Evolutionary conservation across 179 eudicot species (phyloP), one percentile per base, ranked within the genome.

Genomic region (Vitellaria paradoxa): DNA sequence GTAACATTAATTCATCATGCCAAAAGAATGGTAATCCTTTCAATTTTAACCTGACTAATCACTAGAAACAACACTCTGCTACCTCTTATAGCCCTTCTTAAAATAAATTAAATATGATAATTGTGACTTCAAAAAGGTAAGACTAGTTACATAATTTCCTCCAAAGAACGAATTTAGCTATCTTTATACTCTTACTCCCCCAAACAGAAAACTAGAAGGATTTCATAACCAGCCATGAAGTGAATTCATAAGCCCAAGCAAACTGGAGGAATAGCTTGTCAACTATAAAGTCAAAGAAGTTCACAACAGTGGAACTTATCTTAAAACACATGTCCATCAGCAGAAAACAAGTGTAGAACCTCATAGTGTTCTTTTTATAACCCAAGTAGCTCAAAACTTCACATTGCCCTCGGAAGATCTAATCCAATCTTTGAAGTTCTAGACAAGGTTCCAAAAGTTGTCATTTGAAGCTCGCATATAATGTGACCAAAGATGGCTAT

Each of bases 51-150:
- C 26, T 21, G 24, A 65, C 50, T 21, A 52, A 46, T 45, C 57
- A 65, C 77, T 65, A 70, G 40, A 71, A 50, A 42, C 11, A 62
- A 23, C 72, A 73, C 46, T 59, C 67, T 24, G 17, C 13, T 46
- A 42, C 77, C 68, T 65, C 14, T 65, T 56, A 14, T 65, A 47
- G 17, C 72, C 65, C 42, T 21, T 72, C 50, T 57, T 72, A 30
- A 40, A 55, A 37, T 15, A 26, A 55, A 14, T 72, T 47, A 10
- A 4, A 20, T 45, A 60, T 12, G 2, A 45, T 10, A 5, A 13
- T 14, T 59, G 65, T 42, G 30, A 30, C 9, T 72, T 42, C 64
- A 37, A 40, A 20, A 73, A 18, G 55, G 30, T 21, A 45, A 11
- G 17, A 46, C 62, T 13, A 7, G 26, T 50, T 26, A 26, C 49